These are phyloP conservation scores for Chaetomium globosum DNA, from an alignment of 2,329 filamentous ascomycete species.

Conservation along the genomic window DNA sequence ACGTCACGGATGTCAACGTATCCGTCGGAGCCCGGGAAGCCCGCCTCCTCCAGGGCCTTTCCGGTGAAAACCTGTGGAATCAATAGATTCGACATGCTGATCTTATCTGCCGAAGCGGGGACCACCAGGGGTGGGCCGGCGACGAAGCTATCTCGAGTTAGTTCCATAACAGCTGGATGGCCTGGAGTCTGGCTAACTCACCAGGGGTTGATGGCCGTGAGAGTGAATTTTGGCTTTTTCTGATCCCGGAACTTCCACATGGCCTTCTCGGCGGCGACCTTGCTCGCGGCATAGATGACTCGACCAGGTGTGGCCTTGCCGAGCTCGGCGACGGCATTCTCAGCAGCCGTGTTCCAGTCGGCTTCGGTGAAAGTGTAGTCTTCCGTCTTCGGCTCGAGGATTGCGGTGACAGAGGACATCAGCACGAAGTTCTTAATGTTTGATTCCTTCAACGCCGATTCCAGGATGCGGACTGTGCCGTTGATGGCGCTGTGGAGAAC, in stretches of 20 bases:
- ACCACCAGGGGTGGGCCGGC: conserved; percentile 46
- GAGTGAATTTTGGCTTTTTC: conserved; percentile 44
- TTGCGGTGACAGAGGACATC: conserved; percentile 36
- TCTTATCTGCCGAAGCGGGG: conserved; percentile 38
- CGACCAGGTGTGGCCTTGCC: conserved; percentile 32
- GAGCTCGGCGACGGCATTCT: conserved; percentile 22
- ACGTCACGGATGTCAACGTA: conserved; percentile 52
- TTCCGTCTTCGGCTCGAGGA: conserved; percentile 2
- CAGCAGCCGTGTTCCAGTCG: conserved; percentile 37
- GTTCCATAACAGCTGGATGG: not conserved
- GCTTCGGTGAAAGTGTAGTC: conserved; percentile 34
- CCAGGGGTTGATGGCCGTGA: conserved; percentile 47
- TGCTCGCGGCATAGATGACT: conserved; percentile 40
- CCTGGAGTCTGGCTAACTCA: not conserved
- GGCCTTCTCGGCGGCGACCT: conserved; percentile 40
- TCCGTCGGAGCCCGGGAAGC: conserved; percentile 34
- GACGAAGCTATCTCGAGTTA: conserved; percentile 40
- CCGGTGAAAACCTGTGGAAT: conserved; percentile 13
- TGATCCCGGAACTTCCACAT: conserved; percentile 44
- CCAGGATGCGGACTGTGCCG: conserved; percentile 32
- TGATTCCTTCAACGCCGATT: conserved; percentile 30
- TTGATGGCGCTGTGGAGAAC: conserved; percentile 32
- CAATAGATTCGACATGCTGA: conserved; percentile 41
- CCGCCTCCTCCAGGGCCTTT: conserved; percentile 33
- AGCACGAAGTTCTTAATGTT: conserved; percentile 36